Evolutionary conservation across 805 yeast species (phyloP), one percentile per base, ranked within the genome.

Genomic region (Metschnikowia similis): DNA sequence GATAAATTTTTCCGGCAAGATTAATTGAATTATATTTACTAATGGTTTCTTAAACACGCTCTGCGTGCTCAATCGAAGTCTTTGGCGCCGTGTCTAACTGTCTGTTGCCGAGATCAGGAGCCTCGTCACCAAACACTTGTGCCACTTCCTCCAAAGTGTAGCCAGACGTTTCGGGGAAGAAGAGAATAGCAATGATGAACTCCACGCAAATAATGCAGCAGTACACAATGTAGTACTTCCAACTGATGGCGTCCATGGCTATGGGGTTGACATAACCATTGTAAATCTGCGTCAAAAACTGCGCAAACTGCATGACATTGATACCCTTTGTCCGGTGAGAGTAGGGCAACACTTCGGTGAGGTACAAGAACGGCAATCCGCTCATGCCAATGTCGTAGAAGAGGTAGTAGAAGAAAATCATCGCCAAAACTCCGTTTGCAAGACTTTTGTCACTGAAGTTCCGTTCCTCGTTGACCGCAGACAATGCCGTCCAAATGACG

Each of bases 381-480:
- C 75, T 74, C 47, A 65, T 58, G 35, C 76, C 77, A 41, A 69
- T 61, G 56, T 74, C 67, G 63, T 76, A 77, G 38, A 68, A 65
- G 47, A 63, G 56, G 61, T 70, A 68, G 71, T 67, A 76, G 31
- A 77, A 57, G 70, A 76, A 79, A 45, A 80, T 74, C 77, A 79
- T 74, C 6, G 79, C 79, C 58, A 72, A 67, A 27, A 76, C 80
- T 53, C 79, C 82, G 48, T 67, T 66, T 44, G 75, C 77, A 30
- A 71, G 60, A 3, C 63, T 17, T 52, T 73, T 73, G 49, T 76
- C 67, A 49, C 66, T 60, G 56, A 72, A 74, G 55, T 71, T 53
- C 39, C 71, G 62, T 57, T 75, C 60, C 53, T 70, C 75, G 60
- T 73, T 74, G 36, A 70, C 56, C 1, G 82, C 82, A 21, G 83